These are phyloP conservation scores for Fusarium sp. DNA, from an alignment of 2,329 filamentous ascomycete species.

Conservation along the genomic window DNA sequence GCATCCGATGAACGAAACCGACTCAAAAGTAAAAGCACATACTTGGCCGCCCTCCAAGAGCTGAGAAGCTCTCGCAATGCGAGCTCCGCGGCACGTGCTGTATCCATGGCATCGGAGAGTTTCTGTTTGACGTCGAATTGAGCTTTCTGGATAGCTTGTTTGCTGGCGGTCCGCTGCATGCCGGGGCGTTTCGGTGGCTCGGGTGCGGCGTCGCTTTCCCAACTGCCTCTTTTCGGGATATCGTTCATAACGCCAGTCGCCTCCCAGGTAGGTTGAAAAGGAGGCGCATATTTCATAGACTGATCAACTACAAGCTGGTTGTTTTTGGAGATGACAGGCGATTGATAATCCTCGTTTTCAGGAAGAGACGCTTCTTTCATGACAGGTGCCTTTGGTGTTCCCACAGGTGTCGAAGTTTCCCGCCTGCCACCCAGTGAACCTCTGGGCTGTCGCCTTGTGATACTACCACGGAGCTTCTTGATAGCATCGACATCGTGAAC, in stretches of 20 bases:
- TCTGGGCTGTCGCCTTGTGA: conserved; percentile 86
- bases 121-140: conserved; percentile 73
- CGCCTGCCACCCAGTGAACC: conserved; percentile 67
- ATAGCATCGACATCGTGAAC: conserved; percentile 93
- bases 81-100: conserved; percentile 83
- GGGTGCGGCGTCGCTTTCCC: conserved; percentile 50
- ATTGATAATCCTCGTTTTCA: conserved; percentile 53
- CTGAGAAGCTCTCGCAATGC: conserved; percentile 85
- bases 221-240: conserved; percentile 61
- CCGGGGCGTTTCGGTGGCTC: conserved; percentile 52
- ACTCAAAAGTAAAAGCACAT: conserved; percentile 49
- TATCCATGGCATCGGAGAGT: conserved; percentile 77
- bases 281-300: conserved; percentile 63
- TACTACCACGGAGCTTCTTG: conserved; percentile 80
- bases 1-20: background rate
- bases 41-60: conserved; percentile 86
- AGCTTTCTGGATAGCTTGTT: conserved; percentile 66
- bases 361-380: conserved; percentile 55
- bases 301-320: conserved; percentile 57
- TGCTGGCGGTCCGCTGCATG: conserved; percentile 59
- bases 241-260: conserved; percentile 82
- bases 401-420: conserved; percentile 69
- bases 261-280: conserved; percentile 75
- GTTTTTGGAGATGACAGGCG: conserved; percentile 56
- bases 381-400: conserved; percentile 58